Evolutionary conservation across 2,329 filamentous ascomycete species (phyloP).

Genomic region (Epichloe typhina): DNA sequence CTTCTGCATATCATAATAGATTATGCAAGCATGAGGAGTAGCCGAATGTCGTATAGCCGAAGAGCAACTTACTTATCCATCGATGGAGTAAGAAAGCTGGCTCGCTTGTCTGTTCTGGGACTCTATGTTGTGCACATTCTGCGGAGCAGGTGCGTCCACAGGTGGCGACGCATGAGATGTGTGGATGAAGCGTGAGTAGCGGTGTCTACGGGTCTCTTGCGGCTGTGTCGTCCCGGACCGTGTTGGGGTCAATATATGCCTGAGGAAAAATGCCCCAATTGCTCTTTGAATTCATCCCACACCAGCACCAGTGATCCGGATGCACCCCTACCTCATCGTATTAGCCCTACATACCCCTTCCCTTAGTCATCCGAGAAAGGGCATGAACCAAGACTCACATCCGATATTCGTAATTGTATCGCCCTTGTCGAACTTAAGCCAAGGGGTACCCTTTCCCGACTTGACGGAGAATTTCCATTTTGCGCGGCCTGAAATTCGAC

Average conservation of each 20-base stretch:
- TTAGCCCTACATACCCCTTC: conserved; percentile 2
- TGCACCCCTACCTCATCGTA: conserved; percentile 24
- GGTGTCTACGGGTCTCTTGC: neutral
- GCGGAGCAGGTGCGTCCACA: too few relatives aligned
- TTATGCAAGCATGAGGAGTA: neutral
- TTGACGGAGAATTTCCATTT: conserved; percentile 41
- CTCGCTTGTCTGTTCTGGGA: neutral
- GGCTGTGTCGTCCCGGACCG: conserved; percentile 22
- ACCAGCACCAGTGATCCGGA: conserved; percentile 43
- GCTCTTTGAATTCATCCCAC: conserved; percentile 36
- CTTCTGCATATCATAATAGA: neutral
- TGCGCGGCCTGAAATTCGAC: conserved; percentile 33
- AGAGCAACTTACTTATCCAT: neutral
- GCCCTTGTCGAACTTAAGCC: conserved; percentile 51
- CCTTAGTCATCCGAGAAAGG: neutral
- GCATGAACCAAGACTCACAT: conserved; percentile 26
- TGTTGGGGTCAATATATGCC: conserved; percentile 32
- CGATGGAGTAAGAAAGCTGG: neutral
- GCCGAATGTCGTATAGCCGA: neutral
- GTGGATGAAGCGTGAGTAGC: too few relatives aligned
- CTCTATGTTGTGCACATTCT: neutral
- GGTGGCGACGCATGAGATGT: too few relatives aligned
- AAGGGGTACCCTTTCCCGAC: conserved; percentile 28
- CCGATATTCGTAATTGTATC: conserved; percentile 53
- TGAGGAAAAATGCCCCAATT: conserved; percentile 40